Evolutionary conservation across 2,329 filamentous ascomycete species (phyloP), one percentile per base, ranked within the genome.

Genomic region (Emmonsiellopsis sp.): DNA sequence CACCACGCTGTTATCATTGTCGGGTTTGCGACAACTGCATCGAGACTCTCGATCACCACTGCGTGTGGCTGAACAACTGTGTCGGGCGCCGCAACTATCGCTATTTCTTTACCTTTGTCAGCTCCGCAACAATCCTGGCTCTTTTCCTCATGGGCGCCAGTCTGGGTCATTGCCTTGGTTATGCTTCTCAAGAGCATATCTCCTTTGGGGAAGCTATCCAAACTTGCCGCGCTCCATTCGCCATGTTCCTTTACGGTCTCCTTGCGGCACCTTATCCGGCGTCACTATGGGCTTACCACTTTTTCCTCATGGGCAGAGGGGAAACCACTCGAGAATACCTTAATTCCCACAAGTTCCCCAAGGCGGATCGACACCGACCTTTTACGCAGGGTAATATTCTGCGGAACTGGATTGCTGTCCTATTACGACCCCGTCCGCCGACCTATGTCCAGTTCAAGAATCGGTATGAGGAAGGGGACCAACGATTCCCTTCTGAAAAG

Each of bases 31-130:
- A 98, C 71, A 96, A 94, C 69, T 98, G 93, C 68, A 82, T 98
- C 56, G 93, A 98, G 70, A 95, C 90, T 0, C 89, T 96, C 61
- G 93, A 98, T 65, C 93, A 98, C 65, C 93, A 98, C 71, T 98
- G 93, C 65, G 91, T 97, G 13, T 98, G 93, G 93, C 81, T 98
- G 58, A 98, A 98, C 73, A 98, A 98, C 69, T 98, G 93, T 63
- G 86, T 98, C 49, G 93, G 93, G 43, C 86, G 92, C 60, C 88
- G 93, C 63, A 98, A 98, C 73, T 98, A 98, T 73, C 88, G 93
- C 58, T 97, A 92, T 70, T 98, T 98, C 71, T 96, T 97, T 68
- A 81, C 87, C 9, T 98, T 96, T 70, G 84, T 98, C 59, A 83
- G 82, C 52, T 83, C 85, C 11, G 83, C 82, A n/a, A 89, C 88